A percentile compares a stretch with the other conserved stretches of the same genome.
Evolutionary conservation across 2,329 filamentous ascomycete species (phyloP).

Genomic region (Ophiostoma sp.): DNA sequence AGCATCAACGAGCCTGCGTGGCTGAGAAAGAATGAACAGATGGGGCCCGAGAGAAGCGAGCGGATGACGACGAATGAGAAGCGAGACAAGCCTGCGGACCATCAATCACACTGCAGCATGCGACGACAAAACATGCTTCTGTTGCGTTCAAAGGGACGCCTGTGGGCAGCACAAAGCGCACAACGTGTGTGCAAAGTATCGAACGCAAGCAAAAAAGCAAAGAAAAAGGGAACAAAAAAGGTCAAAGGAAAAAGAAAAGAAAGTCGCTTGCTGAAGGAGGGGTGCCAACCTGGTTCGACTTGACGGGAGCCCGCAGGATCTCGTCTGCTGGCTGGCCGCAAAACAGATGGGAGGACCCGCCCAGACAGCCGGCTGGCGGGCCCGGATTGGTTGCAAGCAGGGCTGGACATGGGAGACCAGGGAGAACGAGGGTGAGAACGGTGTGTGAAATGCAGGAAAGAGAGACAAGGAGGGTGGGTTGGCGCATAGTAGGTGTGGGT

Average conservation of each 20-base stretch:
- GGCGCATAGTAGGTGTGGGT: neutral
- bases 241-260: neutral
- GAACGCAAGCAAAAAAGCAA: neutral
- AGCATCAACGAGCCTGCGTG: neutral
- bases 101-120: constrained; percentile 13
- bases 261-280: neutral
- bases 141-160: neutral
- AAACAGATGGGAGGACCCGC: constrained; percentile 24
- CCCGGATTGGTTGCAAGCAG: constrained; percentile 13
- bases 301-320: constrained; percentile 26
- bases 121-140: neutral
- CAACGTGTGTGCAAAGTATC: neutral
- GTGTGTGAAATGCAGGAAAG: constrained; percentile 4
- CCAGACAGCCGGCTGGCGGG: neutral
- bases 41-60: neutral
- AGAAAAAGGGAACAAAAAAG: neutral
- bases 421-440: neutral
- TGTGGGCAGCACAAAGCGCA: neutral
- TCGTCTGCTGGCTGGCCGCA: constrained; percentile 23
- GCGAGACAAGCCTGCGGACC: neutral
- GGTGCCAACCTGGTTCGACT: constrained; percentile 13
- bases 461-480: neutral
- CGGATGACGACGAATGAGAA: neutral
- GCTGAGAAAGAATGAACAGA: neutral
- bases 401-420: neutral